Evolutionary conservation across 176 grass and related monocot species (phyloP), one percentile per base, ranked within the genome.

Genomic region (Panicum miliaceum): DNA sequence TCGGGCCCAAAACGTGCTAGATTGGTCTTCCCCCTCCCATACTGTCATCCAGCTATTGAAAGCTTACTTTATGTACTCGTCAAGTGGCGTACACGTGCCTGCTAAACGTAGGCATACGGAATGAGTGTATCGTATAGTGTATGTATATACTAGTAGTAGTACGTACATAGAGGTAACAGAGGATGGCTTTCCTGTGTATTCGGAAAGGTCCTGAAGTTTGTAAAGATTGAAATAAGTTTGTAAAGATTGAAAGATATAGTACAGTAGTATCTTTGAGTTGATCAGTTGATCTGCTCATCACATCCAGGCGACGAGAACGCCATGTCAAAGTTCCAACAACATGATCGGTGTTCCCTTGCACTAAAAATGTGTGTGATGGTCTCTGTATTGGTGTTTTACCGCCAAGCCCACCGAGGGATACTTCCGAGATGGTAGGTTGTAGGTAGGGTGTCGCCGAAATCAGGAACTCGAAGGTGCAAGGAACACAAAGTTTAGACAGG

Each of bases 1-100:
- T 98, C n/a, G 95, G 95, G 64, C 95, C 95, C 32, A 69, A 68
- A 19, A 98, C 89, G 22, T 98, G 95, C 81, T 98, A 84, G 46
- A 2, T 8, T 4, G 8, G n/a, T 9, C 2, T n/a, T 0, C 22
- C 20, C 5, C 52, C 54, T n/a, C 0, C 54, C 9, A n/a, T 11
- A 18, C 3, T 11, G 70, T 22, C 35, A 8, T 34, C 52, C 12
- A 36, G 68, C 68, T 82, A 22, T 3, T 16, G 42, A 38, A 4
- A 41, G 5, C 41, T 16, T 35, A 23, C 51, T 88, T 9, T 26
- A 26, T 65, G 29, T 63, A 42, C 9, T 41, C 36, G 6, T 57
- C n/a, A 22, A 26, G 34, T 41, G 68, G 42, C 68, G 41, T 51
- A 38, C 42, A 58, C 20, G 15, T 85, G 43, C 66, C 9, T 52